Evolutionary conservation across 495 filamentous ascomycete species (phyloP).

Genomic region (Neurospora terricola): DNA sequence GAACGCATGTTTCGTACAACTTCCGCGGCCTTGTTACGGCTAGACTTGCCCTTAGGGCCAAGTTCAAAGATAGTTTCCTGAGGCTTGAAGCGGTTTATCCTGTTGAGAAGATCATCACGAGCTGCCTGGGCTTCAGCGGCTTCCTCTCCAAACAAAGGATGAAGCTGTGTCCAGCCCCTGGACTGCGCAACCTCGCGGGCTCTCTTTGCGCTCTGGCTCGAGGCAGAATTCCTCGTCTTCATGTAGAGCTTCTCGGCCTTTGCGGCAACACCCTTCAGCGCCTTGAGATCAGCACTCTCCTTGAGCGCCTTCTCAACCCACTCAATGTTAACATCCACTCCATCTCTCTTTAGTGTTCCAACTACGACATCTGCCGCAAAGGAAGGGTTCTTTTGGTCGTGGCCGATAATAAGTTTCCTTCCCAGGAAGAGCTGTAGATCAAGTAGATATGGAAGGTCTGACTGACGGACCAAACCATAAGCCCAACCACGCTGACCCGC

Average conservation of each 20-base stretch:
- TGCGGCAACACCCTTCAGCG: conserved; percentile 59
- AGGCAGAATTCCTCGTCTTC: conserved; percentile 79
- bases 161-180: conserved; percentile 57
- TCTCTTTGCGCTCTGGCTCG: conserved; percentile 76
- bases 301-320: conserved; percentile 66
- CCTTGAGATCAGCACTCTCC: conserved; percentile 62
- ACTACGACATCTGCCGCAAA: conserved; percentile 75
- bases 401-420: conserved; percentile 63
- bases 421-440: conserved; percentile 94
- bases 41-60: conserved; percentile 53
- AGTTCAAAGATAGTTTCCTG: conserved; percentile 93
- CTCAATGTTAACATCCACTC: conserved; percentile 63
- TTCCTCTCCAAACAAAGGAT: conserved; percentile 66
- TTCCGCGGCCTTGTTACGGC: conserved; percentile 61
- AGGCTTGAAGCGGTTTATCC: conserved; percentile 77
- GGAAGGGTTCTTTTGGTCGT: conserved; percentile 44
- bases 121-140: conserved; percentile 53
- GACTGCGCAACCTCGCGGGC: conserved; percentile 62
- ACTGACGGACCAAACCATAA: conserved; percentile 78
- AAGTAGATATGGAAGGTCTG: conserved; percentile 81
- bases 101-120: conserved; percentile 73
- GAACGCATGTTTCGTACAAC: conserved; percentile 61
- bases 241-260: conserved; percentile 91
- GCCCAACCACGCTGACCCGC: conserved; percentile 88
- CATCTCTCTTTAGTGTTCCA: conserved; percentile 58